A percentile compares a stretch with the other conserved stretches of the same genome.
phyloP scores from a whole-genome alignment of 768 basidiomycete genomes.

The Cyclocybe cylindracea region DNA sequence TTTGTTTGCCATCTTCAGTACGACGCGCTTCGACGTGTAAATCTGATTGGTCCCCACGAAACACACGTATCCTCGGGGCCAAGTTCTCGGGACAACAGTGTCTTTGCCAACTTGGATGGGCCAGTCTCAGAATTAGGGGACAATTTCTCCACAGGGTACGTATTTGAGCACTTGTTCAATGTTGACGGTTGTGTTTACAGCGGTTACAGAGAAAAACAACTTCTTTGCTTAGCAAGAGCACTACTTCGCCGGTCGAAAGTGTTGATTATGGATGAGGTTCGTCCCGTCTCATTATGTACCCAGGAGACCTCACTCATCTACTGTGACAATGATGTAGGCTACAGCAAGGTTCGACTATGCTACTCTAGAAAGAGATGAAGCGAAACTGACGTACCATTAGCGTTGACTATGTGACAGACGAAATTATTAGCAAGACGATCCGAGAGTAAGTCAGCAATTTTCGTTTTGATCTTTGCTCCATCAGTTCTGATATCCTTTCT shows the following conservation, averaged over 20 bases:
- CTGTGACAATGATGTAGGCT: constrained; percentile 8
- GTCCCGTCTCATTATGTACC: background rate
- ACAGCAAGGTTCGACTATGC: constrained; percentile 18
- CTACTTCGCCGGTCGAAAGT: constrained; percentile 75
- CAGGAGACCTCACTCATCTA: background rate
- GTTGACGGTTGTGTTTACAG: background rate
- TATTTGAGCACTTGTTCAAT: background rate
- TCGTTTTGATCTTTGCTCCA: too few relatives aligned
- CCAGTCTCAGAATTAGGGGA: constrained; percentile 73
- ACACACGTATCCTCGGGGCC: background rate
- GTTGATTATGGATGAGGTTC: constrained; percentile 80
- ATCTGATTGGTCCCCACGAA: constrained; percentile 12
- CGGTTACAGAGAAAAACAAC: constrained; percentile 59
- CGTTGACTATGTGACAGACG: constrained; percentile 84
- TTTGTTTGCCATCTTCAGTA: constrained; percentile 5
- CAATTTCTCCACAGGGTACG: constrained; percentile 66
- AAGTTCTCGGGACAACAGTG: background rate
- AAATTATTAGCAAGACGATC: constrained; percentile 78
- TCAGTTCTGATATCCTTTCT: background rate
- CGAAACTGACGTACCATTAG: constrained; percentile 23
- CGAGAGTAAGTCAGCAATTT: constrained; percentile 52
- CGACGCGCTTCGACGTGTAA: constrained; percentile 18
- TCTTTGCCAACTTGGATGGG: constrained; percentile 45
- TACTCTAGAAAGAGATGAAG: background rate
- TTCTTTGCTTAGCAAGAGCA: constrained; percentile 85